These are phyloP conservation scores for Fusarium tricinctum DNA, from an alignment of 2,329 filamentous ascomycete genomes.

Conservation along the genomic window DNA sequence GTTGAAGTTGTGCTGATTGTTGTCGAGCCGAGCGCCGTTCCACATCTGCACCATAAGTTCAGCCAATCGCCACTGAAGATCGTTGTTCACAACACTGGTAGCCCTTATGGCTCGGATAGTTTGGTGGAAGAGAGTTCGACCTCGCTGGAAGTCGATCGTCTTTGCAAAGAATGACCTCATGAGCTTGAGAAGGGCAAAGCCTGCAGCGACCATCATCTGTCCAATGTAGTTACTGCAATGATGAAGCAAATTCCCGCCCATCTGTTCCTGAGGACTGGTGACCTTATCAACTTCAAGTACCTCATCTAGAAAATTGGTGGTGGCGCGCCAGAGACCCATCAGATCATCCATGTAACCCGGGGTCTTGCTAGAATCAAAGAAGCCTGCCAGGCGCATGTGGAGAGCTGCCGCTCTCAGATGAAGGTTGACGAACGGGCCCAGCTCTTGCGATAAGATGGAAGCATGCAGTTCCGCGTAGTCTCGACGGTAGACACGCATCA, in stretches of 20 bases:
- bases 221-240: constrained; percentile 83
- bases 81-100: constrained; percentile 82
- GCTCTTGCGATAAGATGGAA: constrained; percentile 69
- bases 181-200: constrained; percentile 82
- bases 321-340: constrained; percentile 80
- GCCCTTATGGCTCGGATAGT: constrained; percentile 78
- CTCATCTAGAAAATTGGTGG: constrained; percentile 77
- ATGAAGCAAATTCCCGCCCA: constrained; percentile 69
- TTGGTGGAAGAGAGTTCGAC: constrained; percentile 76
- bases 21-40: constrained; percentile 75
- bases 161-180: constrained; percentile 82
- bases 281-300: constrained; percentile 68
- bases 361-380: constrained; percentile 82
- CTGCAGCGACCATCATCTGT: constrained; percentile 87
- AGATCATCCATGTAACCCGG: constrained; percentile 81
- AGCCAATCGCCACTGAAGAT: constrained; percentile 82
- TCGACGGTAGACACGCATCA: constrained; percentile 75
- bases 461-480: constrained; percentile 75
- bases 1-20: constrained; percentile 61
- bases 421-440: constrained; percentile 72
- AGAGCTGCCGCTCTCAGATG: constrained; percentile 80
- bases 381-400: constrained; percentile 82
- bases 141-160: constrained; percentile 77
- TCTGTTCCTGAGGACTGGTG: constrained; percentile 61
- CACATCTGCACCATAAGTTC: constrained; percentile 91